Evolutionary conservation across 371 early-diverging fungal genomes (phyloP).

Genomic region (Basidiobolus meristosporus): DNA sequence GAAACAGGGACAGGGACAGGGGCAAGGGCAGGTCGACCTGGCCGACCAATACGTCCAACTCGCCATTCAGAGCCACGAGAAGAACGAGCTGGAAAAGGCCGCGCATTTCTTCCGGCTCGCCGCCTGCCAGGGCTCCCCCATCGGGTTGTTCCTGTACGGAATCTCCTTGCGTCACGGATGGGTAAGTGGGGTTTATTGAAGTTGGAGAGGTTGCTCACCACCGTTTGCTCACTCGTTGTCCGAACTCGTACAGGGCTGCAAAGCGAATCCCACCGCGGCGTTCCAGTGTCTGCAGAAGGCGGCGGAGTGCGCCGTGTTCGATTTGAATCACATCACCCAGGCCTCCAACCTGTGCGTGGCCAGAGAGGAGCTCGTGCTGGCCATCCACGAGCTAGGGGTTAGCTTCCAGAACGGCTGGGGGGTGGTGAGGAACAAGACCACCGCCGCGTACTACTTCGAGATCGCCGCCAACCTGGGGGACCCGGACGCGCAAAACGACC

Average conservation of each 20-base stretch:
- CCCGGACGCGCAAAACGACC: constrained; percentile 70
- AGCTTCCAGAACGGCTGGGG: constrained; percentile 88
- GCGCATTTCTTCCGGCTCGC: constrained; percentile 63
- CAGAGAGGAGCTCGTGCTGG: constrained; percentile 41
- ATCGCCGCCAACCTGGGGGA: constrained; percentile 74
- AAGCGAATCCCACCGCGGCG: constrained; percentile 29
- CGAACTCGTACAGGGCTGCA: constrained; percentile 37
- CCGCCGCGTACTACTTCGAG: too few relatives aligned
- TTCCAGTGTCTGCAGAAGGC: too few relatives aligned
- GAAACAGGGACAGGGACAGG: too few relatives aligned
- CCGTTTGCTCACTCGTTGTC: too few relatives aligned
- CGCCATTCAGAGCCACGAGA: constrained; percentile 40
- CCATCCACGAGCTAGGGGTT: constrained; percentile 63
- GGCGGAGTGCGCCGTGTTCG: too few relatives aligned
- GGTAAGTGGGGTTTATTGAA: too few relatives aligned
- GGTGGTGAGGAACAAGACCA: constrained; percentile 51
- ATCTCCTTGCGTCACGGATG: too few relatives aligned
- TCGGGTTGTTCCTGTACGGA: constrained; percentile 76
- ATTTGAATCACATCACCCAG: not conserved
- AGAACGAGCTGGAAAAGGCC: constrained; percentile 56
- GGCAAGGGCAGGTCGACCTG: too few relatives aligned
- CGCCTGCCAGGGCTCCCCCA: constrained; percentile 44
- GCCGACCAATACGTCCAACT: constrained; percentile 27
- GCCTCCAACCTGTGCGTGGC: too few relatives aligned
- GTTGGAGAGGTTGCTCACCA: too few relatives aligned